Base-by-base conservation (phyloP, 177 flowering plant species). In the Vitis hybrid region DNA sequence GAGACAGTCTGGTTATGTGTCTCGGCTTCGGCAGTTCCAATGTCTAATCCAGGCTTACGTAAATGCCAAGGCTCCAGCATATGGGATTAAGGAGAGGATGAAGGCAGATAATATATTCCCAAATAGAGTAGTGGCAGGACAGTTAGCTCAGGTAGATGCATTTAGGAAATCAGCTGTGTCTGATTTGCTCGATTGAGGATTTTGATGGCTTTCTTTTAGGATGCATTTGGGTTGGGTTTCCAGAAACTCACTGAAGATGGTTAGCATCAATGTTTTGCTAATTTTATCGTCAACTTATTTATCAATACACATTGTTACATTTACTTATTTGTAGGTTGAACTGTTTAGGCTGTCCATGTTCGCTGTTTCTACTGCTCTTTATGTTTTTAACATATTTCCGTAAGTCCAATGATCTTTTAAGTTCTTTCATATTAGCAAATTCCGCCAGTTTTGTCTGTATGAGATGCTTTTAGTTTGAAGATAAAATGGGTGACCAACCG, bases 1-100 rank as follows among this genome's bases (percentile, higher is more conserved):
- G 85, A 86, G 83, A 56, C 85, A 78, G 65, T 75, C 82, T 48
- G 98, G 99, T 0, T 90, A 91, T 72, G 65, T 13, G 2, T 76
- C 83, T 27, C 79, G 89, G 55, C 2, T 75, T 4, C 67, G 72
- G 32, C 88, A 76, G 75, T 95, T 86, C 75, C 82, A 81, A 6
- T 4, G 76, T 16, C 83, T 95, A 3, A 56, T 89, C 16, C 74
- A 79, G 72, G 88, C 98, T 14, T 93, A 95, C 60, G 59, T 81
- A 16, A 89, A 81, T 69, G 94, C 94, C 35, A 91, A 87, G 65
- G 56, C 74, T 49, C 98, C 98, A 4, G 91, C 91, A 3, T 95
- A 93, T 78, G 98, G 99, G 48, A 78, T 91, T 12, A 72, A 84
- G 65, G 98, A 95, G 18, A 82, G 99, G 74, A 73, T 95, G 93